A percentile compares a stretch with the other conserved stretches of the same genome.
These are phyloP conservation scores for Stipa capillata DNA, from an alignment of 176 grass and related monocot species.

Conservation along the genomic window DNA sequence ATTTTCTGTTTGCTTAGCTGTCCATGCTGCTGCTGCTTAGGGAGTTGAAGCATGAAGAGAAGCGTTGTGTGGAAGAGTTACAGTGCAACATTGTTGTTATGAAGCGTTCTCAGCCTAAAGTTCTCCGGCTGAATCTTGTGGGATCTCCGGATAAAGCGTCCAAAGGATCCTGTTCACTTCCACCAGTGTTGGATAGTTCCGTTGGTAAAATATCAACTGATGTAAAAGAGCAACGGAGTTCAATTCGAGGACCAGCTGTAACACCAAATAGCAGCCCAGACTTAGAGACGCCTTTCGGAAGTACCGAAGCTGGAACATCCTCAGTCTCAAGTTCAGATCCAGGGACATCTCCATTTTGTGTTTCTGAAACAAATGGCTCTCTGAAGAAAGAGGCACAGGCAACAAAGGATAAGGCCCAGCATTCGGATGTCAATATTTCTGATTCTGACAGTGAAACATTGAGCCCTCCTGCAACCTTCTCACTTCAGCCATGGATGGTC, in stretches of 20 bases:
- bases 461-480: conserved; percentile 56
- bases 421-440: conserved; percentile 58
- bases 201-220: conserved; percentile 31
- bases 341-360: conserved; percentile 75
- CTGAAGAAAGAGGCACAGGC: conserved; percentile 53
- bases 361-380: conserved; percentile 53
- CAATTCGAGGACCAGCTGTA: conserved; percentile 73
- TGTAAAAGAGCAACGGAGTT: conserved; percentile 43
- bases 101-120: conserved; percentile 96
- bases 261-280: conserved; percentile 94
- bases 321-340: conserved; percentile 97
- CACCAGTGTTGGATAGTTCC: conserved; percentile 24
- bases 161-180: conserved; percentile 22
- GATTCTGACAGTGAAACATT: conserved; percentile 75
- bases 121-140: conserved; percentile 90
- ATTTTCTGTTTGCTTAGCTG: conserved; percentile 10
- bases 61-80: conserved; percentile 80
- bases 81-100: conserved; percentile 98
- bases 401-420: conserved; percentile 38
- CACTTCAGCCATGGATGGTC: conserved; percentile 76
- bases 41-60: conserved; percentile 96
- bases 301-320: conserved; percentile 84
- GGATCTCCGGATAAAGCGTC: conserved; percentile 76
- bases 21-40: conserved; percentile 37
- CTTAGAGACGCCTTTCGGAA: conserved; percentile 63